Conservation (phyloP, 140 eudicot genomes). For the Erigeron philadelphicus region DNA sequence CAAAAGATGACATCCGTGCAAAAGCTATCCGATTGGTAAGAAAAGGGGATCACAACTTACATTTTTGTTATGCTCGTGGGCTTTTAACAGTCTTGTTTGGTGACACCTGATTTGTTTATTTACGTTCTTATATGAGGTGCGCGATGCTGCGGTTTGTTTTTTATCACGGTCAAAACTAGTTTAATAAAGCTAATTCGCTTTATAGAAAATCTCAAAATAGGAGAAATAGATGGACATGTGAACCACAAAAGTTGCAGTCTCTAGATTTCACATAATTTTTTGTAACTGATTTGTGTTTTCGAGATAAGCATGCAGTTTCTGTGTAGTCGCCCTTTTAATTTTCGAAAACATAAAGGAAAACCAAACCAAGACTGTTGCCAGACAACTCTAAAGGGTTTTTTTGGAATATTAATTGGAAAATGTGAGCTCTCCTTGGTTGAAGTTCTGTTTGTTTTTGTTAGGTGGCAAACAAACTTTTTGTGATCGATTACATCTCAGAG, state of each 20-base stretch:
- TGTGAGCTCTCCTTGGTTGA: constrained; percentile 10
- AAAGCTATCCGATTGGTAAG: constrained; percentile 94
- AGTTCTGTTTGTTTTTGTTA: constrained; percentile 33
- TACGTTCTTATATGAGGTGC: neutral
- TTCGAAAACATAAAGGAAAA: neutral
- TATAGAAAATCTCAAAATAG: constrained; percentile 4
- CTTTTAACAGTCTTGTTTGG: constrained; percentile 14
- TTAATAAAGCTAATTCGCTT: constrained; percentile 2
- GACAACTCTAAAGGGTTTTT: neutral
- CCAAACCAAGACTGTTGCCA: neutral
- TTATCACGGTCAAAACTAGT: constrained; percentile 2
- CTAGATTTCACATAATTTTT: constrained; percentile 3
- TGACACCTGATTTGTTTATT: neutral
- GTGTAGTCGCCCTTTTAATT: neutral
- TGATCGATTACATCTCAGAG: constrained; percentile 50
- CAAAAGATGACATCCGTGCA: constrained; percentile 72
- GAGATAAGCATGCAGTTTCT: neutral
- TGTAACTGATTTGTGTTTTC: neutral
- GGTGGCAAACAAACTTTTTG: constrained; percentile 91
- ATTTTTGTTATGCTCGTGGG: constrained; percentile 14
- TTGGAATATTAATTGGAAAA: neutral
- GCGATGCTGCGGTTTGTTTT: constrained; percentile 1
- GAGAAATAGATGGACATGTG: neutral
- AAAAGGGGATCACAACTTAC: constrained; percentile 22
- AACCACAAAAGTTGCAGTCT: neutral